Conservation (phyloP, 176 grass and related monocot species). For the Saccharum officinarum region DNA sequence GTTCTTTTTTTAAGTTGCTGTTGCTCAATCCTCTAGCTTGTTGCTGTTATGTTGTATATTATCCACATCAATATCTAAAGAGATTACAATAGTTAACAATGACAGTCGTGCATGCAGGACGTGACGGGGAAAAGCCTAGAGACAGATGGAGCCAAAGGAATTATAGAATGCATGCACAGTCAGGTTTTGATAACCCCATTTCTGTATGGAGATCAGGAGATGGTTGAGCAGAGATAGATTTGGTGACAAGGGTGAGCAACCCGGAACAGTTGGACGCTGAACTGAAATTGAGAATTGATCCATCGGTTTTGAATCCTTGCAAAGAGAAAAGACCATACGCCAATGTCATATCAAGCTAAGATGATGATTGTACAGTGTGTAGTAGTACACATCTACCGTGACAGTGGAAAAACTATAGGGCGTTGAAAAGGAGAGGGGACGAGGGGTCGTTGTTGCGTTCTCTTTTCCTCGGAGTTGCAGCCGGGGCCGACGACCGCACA, state of each 20-base stretch:
- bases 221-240: too few species aligned
- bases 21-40: not conserved
- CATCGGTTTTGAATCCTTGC: too few species aligned
- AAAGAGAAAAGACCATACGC: too few species aligned
- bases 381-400: not conserved
- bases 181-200: not conserved
- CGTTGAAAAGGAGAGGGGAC: not conserved
- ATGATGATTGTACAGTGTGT: not conserved
- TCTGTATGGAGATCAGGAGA: too few species aligned
- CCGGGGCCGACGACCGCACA: constrained; percentile 2
- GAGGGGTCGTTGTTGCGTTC: not conserved
- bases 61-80: not conserved
- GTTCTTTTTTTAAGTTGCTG: not conserved
- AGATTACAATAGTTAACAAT: not conserved
- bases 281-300: too few species aligned
- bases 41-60: not conserved
- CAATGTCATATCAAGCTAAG: not conserved
- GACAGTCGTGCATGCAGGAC: not conserved
- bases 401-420: not conserved
- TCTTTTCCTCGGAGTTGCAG: constrained; percentile 5
- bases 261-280: not conserved
- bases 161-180: not conserved
- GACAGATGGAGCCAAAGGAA: not conserved
- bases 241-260: too few species aligned
- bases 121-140: not conserved